Evolutionary conservation across 495 filamentous ascomycete species (phyloP).

Genomic region (Podospora appendiculata): DNA sequence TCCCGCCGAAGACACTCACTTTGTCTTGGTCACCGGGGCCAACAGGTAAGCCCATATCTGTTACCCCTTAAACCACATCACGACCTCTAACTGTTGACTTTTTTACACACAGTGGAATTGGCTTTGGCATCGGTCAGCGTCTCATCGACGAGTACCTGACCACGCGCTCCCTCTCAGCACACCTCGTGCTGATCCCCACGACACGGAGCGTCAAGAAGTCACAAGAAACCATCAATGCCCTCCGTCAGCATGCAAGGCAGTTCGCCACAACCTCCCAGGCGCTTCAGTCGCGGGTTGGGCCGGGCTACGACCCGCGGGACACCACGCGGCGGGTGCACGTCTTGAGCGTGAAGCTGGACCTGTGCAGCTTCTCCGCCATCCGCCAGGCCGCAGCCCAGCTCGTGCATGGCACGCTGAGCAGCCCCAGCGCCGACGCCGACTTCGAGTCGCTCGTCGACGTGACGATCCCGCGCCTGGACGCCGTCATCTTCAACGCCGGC

Average conservation of each 20-base stretch:
- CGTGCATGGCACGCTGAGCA: constrained; percentile 40
- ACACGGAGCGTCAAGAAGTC: constrained; percentile 56
- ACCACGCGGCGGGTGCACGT: constrained; percentile 45
- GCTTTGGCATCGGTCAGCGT: constrained; percentile 76
- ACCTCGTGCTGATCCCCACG: constrained; percentile 58
- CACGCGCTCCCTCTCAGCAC: constrained; percentile 51
- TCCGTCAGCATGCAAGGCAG: constrained; percentile 45
- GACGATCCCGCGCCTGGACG: constrained; percentile 64
- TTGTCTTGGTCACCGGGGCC: constrained; percentile 63
- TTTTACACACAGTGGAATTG: constrained; percentile 71
- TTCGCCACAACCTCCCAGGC: constrained; percentile 28
- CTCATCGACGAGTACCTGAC: constrained; percentile 85
- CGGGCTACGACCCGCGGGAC: constrained; percentile 34
- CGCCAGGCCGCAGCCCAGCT: constrained; percentile 38
- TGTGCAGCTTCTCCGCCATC: constrained; percentile 45
- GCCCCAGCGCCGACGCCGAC: constrained; percentile 23
- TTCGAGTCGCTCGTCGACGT: constrained; percentile 35
- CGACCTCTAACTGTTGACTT: too few species aligned
- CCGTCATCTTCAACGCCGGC: constrained; percentile 80
- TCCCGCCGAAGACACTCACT: constrained; percentile 35
- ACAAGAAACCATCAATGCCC: constrained; percentile 44
- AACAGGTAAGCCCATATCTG: constrained; percentile 50
- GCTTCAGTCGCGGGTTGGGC: constrained; percentile 30
- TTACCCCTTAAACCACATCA: neutral
- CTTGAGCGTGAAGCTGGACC: constrained; percentile 48